phyloP scores from a whole-genome alignment of 768 basidiomycete genomes.

The Cystofilobasidium ferigula region DNA sequence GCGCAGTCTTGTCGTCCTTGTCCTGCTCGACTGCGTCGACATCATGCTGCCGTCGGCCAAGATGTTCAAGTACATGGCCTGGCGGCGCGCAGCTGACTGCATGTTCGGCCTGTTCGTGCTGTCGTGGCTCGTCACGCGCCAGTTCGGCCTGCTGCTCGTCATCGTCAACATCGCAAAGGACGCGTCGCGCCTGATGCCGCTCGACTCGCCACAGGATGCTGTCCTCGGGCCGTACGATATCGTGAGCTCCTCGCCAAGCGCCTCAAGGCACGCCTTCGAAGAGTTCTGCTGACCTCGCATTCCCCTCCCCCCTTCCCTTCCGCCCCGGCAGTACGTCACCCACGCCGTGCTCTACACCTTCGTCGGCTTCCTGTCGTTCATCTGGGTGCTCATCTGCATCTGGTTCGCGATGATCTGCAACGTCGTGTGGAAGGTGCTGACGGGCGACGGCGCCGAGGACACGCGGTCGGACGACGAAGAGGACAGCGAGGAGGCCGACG shows the following conservation, averaged over 20 bases:
- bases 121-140: constrained; percentile 83
- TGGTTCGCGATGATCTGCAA: constrained; percentile 83
- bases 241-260: constrained; percentile 5
- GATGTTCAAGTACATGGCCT: constrained; percentile 75
- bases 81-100: constrained; percentile 56
- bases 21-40: constrained; percentile 89
- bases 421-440: constrained; percentile 69
- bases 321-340: constrained; percentile 45
- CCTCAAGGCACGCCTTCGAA: too few species aligned
- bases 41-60: constrained; percentile 79
- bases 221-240: constrained; percentile 18
- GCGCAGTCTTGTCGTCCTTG: constrained; percentile 63
- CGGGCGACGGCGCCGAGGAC: constrained; percentile 67
- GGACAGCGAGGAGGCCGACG: constrained; percentile 14
- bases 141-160: constrained; percentile 63
- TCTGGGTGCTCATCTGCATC: constrained; percentile 49
- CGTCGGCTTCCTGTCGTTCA: constrained; percentile 35
- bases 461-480: constrained; percentile 70
- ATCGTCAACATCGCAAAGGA: constrained; percentile 55
- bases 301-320: neutral
- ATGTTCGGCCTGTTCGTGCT: constrained; percentile 72
- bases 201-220: neutral
- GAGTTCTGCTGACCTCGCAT: neutral
- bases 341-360: constrained; percentile 45
- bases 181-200: constrained; percentile 44